These are phyloP conservation scores for Termitomyces sp. DNA, from an alignment of 768 basidiomycete species.

Conservation along the genomic window DNA sequence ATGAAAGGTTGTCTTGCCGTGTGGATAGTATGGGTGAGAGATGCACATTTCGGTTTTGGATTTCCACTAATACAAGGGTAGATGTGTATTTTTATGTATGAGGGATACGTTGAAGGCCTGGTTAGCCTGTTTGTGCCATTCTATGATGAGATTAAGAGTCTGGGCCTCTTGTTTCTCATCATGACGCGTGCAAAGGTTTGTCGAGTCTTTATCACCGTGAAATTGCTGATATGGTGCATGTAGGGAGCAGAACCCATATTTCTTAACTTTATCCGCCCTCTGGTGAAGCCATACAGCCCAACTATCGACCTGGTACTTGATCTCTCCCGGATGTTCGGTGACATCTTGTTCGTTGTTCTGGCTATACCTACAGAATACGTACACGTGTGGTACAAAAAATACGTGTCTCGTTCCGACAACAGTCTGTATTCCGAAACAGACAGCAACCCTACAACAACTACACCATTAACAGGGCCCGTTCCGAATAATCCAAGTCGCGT, in stretches of 20 bases:
- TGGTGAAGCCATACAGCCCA: conserved; percentile 67
- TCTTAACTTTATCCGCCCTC: conserved; percentile 73
- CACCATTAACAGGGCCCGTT: neutral
- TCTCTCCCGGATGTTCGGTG: conserved; percentile 55
- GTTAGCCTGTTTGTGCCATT: conserved; percentile 75
- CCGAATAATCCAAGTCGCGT: neutral
- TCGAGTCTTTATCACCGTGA: conserved; percentile 16
- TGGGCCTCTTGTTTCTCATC: conserved; percentile 68
- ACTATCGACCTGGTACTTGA: conserved; percentile 65
- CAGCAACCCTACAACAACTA: neutral
- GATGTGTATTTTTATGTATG: conserved; percentile 67
- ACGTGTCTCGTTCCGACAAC: conserved; percentile 13
- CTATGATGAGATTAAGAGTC: conserved; percentile 76
- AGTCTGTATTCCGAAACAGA: conserved; percentile 17
- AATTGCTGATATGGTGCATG: neutral
- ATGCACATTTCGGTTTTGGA: conserved; percentile 11
- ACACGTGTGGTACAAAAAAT: conserved; percentile 30
- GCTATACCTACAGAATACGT: conserved; percentile 32
- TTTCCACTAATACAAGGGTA: conserved; percentile 22
- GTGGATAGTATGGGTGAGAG: conserved; percentile 79
- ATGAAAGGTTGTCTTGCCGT: conserved; percentile 83
- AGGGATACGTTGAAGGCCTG: conserved; percentile 58
- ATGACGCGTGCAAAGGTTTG: conserved; percentile 65
- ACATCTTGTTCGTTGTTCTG: conserved; percentile 45
- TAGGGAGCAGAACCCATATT: conserved; percentile 86